phyloP scores from a whole-genome alignment of 148 eudicot genomes.

The Camellia granthamiana region DNA sequence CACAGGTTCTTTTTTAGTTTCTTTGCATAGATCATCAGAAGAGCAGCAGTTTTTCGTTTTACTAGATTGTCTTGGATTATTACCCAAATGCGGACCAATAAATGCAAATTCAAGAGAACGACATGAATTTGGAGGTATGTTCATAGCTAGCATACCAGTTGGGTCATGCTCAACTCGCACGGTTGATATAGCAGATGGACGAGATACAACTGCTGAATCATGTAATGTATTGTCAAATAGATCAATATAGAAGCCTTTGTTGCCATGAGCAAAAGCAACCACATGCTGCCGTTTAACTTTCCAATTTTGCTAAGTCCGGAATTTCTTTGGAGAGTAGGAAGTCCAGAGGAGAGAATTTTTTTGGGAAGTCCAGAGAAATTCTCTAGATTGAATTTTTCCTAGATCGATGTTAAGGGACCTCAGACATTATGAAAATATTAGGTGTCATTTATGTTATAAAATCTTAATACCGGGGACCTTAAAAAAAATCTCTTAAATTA shows the following conservation, averaged over 20 bases:
- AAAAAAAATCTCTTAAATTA: too few species aligned
- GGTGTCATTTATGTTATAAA: too few species aligned
- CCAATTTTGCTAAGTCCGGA: conserved; percentile 66
- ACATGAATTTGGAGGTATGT: conserved; percentile 64
- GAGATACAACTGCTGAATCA: conserved; percentile 49
- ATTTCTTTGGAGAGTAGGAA: too few species aligned
- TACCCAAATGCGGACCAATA: conserved; percentile 35
- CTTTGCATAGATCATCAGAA: conserved; percentile 39
- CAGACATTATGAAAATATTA: too few species aligned
- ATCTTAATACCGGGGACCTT: too few species aligned
- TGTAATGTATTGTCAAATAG: conserved; percentile 61
- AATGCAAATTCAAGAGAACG: conserved; percentile 72
- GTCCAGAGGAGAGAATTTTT: too few species aligned
- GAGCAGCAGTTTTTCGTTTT: conserved; percentile 21
- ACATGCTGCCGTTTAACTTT: conserved; percentile 85
- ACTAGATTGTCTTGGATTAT: conserved; percentile 1
- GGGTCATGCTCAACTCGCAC: conserved; percentile 85
- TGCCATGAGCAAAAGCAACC: conserved; percentile 75
- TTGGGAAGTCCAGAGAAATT: too few species aligned
- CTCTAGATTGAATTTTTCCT: too few species aligned
- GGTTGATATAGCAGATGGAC: conserved; percentile 65
- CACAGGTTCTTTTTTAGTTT: conserved; percentile 41
- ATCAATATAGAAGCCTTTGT: conserved; percentile 92
- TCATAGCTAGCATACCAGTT: conserved; percentile 88
- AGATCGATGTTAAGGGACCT: too few species aligned